These are phyloP conservation scores for Penicillium bovifimosum DNA, from an alignment of 495 filamentous ascomycete species.

Conservation along the genomic window DNA sequence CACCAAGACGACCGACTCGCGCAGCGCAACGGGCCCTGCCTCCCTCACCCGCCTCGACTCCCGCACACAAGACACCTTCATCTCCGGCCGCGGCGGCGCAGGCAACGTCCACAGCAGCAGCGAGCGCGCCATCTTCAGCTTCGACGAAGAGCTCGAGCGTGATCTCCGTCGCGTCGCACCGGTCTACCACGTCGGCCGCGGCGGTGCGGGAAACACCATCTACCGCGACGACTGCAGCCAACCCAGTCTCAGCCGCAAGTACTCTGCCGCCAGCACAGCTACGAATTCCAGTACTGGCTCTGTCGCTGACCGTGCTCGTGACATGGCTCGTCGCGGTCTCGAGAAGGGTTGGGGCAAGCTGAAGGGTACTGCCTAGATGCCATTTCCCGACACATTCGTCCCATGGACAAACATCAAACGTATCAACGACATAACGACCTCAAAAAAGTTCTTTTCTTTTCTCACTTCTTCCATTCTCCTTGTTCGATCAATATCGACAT, in stretches of 20 bases:
- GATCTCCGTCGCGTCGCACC: conserved; percentile 57
- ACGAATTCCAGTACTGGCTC: conserved; percentile 38
- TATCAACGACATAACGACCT: conserved; percentile 25
- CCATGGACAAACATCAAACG: neutral
- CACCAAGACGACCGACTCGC: conserved; percentile 50
- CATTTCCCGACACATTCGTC: neutral
- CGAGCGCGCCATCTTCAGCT: conserved; percentile 73
- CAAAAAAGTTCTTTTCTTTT: conserved; percentile 26
- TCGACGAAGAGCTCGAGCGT: conserved; percentile 86
- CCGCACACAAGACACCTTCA: conserved; percentile 48
- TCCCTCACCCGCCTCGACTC: conserved; percentile 44
- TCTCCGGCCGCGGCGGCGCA: conserved; percentile 79
- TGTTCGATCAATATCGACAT: conserved; percentile 10
- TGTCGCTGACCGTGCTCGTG: conserved; percentile 35
- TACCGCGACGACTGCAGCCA: conserved; percentile 28
- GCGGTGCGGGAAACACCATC: conserved; percentile 80
- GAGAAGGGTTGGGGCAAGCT: conserved; percentile 45
- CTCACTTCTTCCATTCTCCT: conserved; percentile 3
- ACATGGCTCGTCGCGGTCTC: conserved; percentile 37
- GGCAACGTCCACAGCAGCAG: conserved; percentile 71
- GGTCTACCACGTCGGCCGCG: conserved; percentile 79
- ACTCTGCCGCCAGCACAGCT: conserved; percentile 33
- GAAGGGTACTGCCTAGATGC: conserved; percentile 33
- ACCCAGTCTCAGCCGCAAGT: conserved; percentile 34
- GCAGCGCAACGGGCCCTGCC: conserved; percentile 50